These are phyloP conservation scores for Cercospora janseana DNA, from an alignment of 2,329 filamentous ascomycete genomes.

Conservation along the genomic window DNA sequence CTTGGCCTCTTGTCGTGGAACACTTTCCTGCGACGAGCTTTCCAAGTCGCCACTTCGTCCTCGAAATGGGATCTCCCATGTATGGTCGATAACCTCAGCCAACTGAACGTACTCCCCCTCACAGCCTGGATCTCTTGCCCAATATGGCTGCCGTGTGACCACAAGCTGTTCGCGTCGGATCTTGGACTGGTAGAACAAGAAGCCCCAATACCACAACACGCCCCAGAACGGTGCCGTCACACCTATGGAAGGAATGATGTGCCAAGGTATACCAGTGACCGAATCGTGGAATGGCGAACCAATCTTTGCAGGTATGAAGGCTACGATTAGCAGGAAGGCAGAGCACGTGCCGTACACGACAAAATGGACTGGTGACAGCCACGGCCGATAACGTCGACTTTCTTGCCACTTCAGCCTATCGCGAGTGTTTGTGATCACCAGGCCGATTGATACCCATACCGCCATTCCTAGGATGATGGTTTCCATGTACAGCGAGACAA, in stretches of 20 bases:
- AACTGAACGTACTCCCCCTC: conserved; percentile 25
- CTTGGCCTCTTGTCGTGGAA: neutral
- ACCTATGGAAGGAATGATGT: conserved; percentile 28
- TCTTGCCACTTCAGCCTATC: conserved; percentile 23
- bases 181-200: conserved; percentile 20
- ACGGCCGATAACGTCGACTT: conserved; percentile 28
- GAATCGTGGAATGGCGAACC: conserved; percentile 25
- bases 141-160: conserved; percentile 24
- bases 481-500: conserved; percentile 44
- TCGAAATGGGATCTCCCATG: conserved; percentile 22
- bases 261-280: conserved; percentile 25
- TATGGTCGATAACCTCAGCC: conserved; percentile 28
- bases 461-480: conserved; percentile 37
- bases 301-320: conserved; percentile 24
- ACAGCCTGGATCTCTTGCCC: conserved; percentile 22
- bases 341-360: conserved; percentile 27
- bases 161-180: conserved; percentile 24
- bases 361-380: conserved; percentile 28
- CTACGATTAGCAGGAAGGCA: conserved; percentile 26
- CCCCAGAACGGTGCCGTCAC: conserved; percentile 28
- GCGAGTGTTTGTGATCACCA: conserved; percentile 36
- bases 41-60: conserved; percentile 10
- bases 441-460: conserved; percentile 34
- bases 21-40: conserved; percentile 2
- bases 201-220: conserved; percentile 25